Evolutionary conservation across 108 stramenopile genomes (phyloP).

Genomic region (Cyclostephanos tholiformis): DNA sequence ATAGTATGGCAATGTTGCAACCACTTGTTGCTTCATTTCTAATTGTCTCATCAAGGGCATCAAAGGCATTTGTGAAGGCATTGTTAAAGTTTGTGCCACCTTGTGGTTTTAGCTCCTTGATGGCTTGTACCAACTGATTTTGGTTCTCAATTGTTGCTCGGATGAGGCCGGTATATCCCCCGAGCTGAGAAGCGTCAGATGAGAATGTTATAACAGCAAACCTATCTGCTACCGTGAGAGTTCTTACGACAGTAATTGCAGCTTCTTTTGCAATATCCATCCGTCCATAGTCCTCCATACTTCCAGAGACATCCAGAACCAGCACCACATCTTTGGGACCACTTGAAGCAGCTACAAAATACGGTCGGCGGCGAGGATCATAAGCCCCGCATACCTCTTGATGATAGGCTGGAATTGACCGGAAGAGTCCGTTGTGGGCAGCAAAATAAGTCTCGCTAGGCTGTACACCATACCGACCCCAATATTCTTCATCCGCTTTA

Average conservation of each 20-base stretch:
- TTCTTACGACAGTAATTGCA: constrained; percentile 46
- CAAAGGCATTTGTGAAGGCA: constrained; percentile 41
- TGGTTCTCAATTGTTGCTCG: constrained; percentile 48
- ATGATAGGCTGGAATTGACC: constrained; percentile 47
- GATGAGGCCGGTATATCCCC: constrained; percentile 10
- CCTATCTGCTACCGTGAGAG: constrained; percentile 52
- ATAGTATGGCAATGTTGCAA: constrained; percentile 44
- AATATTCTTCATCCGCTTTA: constrained; percentile 18
- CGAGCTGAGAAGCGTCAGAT: constrained; percentile 7
- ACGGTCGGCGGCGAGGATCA: constrained; percentile 57
- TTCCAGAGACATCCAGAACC: constrained; percentile 55
- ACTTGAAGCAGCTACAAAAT: constrained; percentile 62
- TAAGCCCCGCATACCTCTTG: constrained; percentile 34
- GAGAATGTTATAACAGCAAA: constrained; percentile 50
- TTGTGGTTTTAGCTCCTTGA: constrained; percentile 4
- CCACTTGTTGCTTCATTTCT: constrained; percentile 33
- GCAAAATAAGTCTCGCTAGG: constrained; percentile 44
- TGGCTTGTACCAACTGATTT: constrained; percentile 9
- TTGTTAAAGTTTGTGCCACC: constrained; percentile 38
- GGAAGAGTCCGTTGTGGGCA: constrained; percentile 45
- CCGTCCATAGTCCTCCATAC: constrained; percentile 46
- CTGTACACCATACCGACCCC: not conserved
- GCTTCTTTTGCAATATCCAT: constrained; percentile 48
- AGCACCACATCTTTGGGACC: constrained; percentile 73
- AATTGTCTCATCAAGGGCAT: constrained; percentile 22